Conservation (phyloP, 23 red algal species). For the Gracilaria caudata region DNA sequence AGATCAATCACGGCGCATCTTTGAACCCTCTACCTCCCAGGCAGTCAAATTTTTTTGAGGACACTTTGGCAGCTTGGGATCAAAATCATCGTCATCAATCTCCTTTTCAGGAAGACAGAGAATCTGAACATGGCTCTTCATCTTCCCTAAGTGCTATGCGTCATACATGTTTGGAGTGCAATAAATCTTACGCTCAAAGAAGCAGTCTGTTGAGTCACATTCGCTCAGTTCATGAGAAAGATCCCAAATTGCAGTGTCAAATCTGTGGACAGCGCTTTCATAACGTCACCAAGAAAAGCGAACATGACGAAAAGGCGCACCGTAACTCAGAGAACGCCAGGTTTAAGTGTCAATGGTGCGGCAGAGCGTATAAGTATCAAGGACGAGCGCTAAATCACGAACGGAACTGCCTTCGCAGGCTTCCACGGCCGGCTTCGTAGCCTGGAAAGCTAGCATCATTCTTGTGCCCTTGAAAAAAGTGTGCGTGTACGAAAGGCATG, state of each 20-base stretch:
- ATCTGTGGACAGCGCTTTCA: conserved; percentile 10
- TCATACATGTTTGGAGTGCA: conserved; percentile 1
- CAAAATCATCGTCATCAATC: background rate
- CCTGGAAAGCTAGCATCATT: background rate
- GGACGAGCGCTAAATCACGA: background rate
- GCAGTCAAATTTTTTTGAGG: background rate
- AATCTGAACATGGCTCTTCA: background rate
- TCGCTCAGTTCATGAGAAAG: background rate
- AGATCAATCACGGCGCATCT: background rate
- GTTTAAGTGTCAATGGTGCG: background rate
- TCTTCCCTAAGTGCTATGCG: background rate
- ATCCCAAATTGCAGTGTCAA: background rate
- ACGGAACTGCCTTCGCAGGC: background rate
- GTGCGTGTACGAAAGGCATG: background rate
- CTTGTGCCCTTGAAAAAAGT: background rate
- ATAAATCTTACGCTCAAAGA: background rate
- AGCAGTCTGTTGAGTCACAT: conserved; percentile 20
- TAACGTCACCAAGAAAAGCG: conserved; percentile 1
- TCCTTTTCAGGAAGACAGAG: background rate
- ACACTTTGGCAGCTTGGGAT: background rate
- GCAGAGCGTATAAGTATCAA: background rate
- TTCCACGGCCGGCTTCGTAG: background rate
- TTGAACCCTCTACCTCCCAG: background rate
- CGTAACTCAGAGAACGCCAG: conserved; percentile 1
- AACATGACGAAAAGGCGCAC: conserved; percentile 2